These are phyloP conservation scores for Leucaena leucocephala DNA, from an alignment of 306 rosid genomes.

Conservation along the genomic window DNA sequence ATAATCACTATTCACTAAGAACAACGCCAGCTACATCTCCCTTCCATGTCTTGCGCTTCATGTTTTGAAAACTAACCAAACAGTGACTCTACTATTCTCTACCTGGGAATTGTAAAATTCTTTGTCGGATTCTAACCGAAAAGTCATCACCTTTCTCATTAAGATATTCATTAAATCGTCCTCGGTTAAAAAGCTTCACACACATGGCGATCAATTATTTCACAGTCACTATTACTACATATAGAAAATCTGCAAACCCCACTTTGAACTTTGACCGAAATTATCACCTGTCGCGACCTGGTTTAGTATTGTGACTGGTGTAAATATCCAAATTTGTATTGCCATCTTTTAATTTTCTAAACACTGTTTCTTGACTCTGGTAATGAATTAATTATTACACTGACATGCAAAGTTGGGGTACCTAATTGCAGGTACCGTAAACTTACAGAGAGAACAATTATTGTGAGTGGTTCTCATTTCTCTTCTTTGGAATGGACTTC, in stretches of 20 bases:
- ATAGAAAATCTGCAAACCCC: neutral
- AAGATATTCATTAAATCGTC: neutral
- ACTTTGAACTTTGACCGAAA: neutral
- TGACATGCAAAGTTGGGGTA: neutral
- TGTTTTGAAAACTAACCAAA: conserved; percentile 22
- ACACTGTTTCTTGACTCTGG: neutral
- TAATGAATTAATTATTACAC: neutral
- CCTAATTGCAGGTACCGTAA: conserved; percentile 62
- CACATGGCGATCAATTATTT: neutral
- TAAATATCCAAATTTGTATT: too few relatives aligned
- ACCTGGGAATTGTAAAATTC: conserved; percentile 41
- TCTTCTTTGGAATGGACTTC: conserved; percentile 78
- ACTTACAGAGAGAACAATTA: conserved; percentile 57
- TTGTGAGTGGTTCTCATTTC: conserved; percentile 30
- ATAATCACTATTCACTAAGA: neutral
- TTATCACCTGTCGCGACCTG: neutral
- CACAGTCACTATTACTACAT: neutral
- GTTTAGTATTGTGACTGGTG: neutral
- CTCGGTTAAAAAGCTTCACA: neutral
- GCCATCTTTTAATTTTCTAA: too few relatives aligned
- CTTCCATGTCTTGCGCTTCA: neutral
- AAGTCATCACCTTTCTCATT: conserved; percentile 42
- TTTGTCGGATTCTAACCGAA: conserved; percentile 44
- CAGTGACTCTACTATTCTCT: conserved; percentile 20
- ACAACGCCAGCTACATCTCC: conserved; percentile 17